A percentile compares a stretch with the other conserved stretches of the same genome.
phyloP scores from a whole-genome alignment of 306 rosid genomes.

The Sechiopsis laciniata region DNA sequence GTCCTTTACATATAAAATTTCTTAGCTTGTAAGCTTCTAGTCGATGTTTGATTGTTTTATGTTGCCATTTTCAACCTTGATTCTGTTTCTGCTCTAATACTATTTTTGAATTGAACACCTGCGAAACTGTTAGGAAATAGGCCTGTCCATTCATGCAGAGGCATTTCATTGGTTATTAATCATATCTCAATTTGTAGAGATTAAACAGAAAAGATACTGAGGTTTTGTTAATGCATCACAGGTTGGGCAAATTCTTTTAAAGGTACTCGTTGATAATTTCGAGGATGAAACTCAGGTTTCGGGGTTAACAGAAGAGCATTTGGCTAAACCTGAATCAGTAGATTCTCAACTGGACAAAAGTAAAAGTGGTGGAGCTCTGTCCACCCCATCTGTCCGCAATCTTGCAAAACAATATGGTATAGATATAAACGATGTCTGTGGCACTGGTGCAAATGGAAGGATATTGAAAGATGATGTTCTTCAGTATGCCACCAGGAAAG shows the following conservation, averaged over 20 bases:
- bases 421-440: conserved; percentile 59
- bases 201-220: neutral
- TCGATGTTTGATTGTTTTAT: neutral
- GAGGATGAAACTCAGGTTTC: conserved; percentile 42
- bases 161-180: conserved; percentile 3
- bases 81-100: conserved; percentile 2
- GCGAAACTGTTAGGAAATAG: neutral
- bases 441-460: conserved; percentile 81
- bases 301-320: conserved; percentile 22
- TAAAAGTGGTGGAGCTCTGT: conserved; percentile 40
- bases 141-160: neutral
- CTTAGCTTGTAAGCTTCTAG: neutral
- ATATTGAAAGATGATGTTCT: conserved; percentile 67
- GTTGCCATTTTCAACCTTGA: neutral
- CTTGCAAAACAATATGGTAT: conserved; percentile 74
- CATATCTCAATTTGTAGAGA: neutral
- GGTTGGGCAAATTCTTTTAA: conserved; percentile 92
- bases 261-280: conserved; percentile 41
- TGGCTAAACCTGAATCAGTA: conserved; percentile 33
- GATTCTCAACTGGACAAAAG: conserved; percentile 34
- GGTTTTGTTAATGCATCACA: conserved; percentile 29
- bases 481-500: conserved; percentile 51
- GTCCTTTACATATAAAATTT: neutral
- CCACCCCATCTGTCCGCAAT: conserved; percentile 71
- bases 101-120: neutral